Evolutionary conservation across 1,284 basidiomycete genomes (phyloP), one percentile per base, ranked within the genome.

Genomic region (Caloboletus inedulis): DNA sequence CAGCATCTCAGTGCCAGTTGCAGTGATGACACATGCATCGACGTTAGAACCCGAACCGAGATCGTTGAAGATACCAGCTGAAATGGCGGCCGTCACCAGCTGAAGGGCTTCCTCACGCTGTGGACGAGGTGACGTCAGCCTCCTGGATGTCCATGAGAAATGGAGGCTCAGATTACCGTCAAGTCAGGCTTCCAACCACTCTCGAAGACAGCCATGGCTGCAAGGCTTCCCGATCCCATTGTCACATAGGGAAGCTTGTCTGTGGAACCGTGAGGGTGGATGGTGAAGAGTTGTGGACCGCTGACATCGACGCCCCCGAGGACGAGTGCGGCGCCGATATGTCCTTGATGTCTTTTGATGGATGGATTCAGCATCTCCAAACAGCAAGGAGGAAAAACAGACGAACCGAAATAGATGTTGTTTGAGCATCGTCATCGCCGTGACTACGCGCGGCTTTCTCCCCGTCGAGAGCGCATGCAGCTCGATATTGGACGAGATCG

Each of bases 231-330:
- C 5, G 91, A 94, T 31, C 97, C 97, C 96, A 99, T 99, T 0
- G 97, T 98, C 30, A 99, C 96, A 65, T 98, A 99, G 0, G 97
- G 97, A 31, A 99, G 79, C 73, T 99, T 99, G 75, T 99, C 97
- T 0, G 97, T 98, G 16, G 93, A 96, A 8, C 97, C 97, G 72
- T 99, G 96, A 1, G 97, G 95, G 56, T 90, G 87, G 58, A 99
- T 89, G 12, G 96, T 98, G 76, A 98, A 99, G 8, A 99, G 85
- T 58, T 99, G 93, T 4, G 95, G 83, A 7, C 97, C 97, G 1
- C 92, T 94, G 4, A 82, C 69, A 71, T 99, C 97, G 29, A 97
- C 93, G 34, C 97, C 96, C 1, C 95, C 96, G n/a, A 99, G 82
- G 10, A 99, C 96, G 39, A 99, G 85, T 14, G 96, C 94, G 0